A percentile compares a stretch with the other conserved stretches of the same genome.
phyloP scores from a whole-genome alignment of 768 basidiomycete species.

The Grammothele lineata region DNA sequence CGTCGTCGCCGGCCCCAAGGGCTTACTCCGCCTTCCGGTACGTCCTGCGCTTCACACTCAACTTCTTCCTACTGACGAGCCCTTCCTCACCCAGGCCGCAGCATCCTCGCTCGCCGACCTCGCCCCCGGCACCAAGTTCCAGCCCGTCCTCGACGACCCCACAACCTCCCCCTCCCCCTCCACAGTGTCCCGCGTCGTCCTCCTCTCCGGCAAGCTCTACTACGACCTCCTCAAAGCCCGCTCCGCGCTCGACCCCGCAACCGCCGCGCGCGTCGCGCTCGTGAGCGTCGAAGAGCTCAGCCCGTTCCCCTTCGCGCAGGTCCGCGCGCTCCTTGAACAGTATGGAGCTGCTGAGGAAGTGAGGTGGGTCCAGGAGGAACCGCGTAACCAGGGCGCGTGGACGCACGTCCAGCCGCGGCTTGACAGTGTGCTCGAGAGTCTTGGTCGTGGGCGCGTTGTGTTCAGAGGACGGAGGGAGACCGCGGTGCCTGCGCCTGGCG shows the following conservation, averaged over 20 bases:
- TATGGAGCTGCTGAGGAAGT: conserved; percentile 43
- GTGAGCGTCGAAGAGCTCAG: conserved; percentile 82
- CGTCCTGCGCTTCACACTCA: conserved; percentile 20
- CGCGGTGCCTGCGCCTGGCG: conserved; percentile 74
- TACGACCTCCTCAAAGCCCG: conserved; percentile 81
- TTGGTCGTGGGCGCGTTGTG: conserved; percentile 33
- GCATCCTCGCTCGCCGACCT: conserved; percentile 65
- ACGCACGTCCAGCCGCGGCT: conserved; percentile 60
- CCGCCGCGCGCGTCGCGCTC: conserved; percentile 57
- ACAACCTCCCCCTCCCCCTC: conserved; percentile 26
- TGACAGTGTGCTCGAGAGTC: conserved; percentile 39
- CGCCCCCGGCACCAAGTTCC: conserved; percentile 54
- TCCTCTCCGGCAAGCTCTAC: conserved; percentile 82
- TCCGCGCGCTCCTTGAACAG: conserved; percentile 40
- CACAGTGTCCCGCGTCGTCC: conserved; percentile 65
- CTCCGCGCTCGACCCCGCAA: conserved; percentile 41
- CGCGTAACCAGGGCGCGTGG: conserved; percentile 83
- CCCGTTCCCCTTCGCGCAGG: conserved; percentile 74
- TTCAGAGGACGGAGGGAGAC: conserved; percentile 71
- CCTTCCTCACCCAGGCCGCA: conserved; percentile 54
- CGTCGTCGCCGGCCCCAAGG: conserved; percentile 82
- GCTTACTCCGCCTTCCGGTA: conserved; percentile 72
- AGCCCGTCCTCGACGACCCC: conserved; percentile 59
- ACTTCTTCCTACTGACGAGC: background rate
- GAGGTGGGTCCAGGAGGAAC: conserved; percentile 84